Percentiles rank a stretch among this genome's conserved stretches.
Evolutionary conservation across 805 yeast genomes (phyloP).

Genomic region (Candida palmyrensis): DNA sequence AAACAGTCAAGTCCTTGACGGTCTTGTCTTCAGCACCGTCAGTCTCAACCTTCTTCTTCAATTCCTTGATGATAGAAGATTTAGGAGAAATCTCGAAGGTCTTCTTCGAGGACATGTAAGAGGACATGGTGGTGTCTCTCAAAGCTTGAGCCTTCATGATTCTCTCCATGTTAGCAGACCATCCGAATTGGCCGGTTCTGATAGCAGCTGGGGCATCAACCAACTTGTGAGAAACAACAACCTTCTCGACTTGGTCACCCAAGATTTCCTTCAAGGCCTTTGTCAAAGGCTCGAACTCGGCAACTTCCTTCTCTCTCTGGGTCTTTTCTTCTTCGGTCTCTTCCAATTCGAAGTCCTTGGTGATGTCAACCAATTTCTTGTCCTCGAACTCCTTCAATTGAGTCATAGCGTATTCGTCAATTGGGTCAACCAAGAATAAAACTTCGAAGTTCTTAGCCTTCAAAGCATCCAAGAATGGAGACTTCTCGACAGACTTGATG

Average conservation of each 20-base stretch:
- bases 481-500: conserved; percentile 94
- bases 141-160: conserved; percentile 99
- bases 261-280: conserved; percentile 94
- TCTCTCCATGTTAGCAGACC: conserved; percentile 99
- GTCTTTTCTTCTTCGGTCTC: conserved; percentile 98
- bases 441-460: conserved; percentile 99
- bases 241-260: conserved; percentile 99
- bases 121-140: conserved; percentile 97
- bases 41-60: conserved; percentile 92
- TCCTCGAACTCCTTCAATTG: conserved; percentile 99
- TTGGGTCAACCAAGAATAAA: conserved; percentile 96
- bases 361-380: conserved; percentile 97
- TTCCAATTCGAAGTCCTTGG: conserved; percentile 98
- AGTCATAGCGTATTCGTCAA: conserved; percentile 99
- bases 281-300: conserved; percentile 90
- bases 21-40: conserved; percentile 98
- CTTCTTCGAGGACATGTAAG: conserved; percentile 99
- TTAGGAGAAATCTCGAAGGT: conserved; percentile 97
- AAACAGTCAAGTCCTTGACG: conserved; percentile 93
- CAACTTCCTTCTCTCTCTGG: conserved; percentile 86
- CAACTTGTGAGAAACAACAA: conserved; percentile 94
- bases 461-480: conserved; percentile 98
- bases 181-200: conserved; percentile 99
- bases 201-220: conserved; percentile 99
- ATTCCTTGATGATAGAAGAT: conserved; percentile 91